Conservation (phyloP, 306 rosid genomes). For the Lathyrus sativus region DNA sequence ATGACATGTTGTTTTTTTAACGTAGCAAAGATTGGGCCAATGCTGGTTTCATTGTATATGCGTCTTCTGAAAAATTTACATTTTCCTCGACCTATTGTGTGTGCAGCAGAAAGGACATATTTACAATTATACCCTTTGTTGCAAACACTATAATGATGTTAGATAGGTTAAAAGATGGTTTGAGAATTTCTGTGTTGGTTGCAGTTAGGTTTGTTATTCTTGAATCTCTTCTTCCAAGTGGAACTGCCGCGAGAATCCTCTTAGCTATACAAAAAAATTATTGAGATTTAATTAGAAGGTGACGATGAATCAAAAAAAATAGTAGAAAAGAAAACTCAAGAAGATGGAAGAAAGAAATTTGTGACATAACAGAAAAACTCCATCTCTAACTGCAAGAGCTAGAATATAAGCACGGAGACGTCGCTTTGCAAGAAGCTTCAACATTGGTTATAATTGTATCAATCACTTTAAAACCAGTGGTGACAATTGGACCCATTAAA, state of each 20-base stretch:
- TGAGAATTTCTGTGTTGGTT: slow-evolving; percentile 63
- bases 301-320: neutral
- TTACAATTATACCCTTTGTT: slow-evolving; percentile 45
- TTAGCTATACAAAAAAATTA: slow-evolving; percentile 45
- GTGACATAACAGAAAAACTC: slow-evolving; percentile 49
- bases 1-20: slow-evolving; percentile 51
- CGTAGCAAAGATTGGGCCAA: slow-evolving; percentile 55
- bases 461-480: slow-evolving; percentile 63
- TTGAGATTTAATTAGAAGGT: neutral
- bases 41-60: slow-evolving; percentile 72
- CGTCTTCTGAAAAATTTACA: slow-evolving; percentile 59
- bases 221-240: slow-evolving; percentile 72
- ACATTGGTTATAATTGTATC: slow-evolving; percentile 66
- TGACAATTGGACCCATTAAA: too few species aligned
- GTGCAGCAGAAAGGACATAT: slow-evolving; percentile 69
- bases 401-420: slow-evolving; percentile 87
- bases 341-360: too few species aligned
- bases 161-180: slow-evolving; percentile 50
- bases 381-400: slow-evolving; percentile 77
- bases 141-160: slow-evolving; percentile 51
- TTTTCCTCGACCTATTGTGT: slow-evolving; percentile 58
- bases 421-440: slow-evolving; percentile 69
- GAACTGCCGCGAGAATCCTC: slow-evolving; percentile 76
- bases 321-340: neutral
- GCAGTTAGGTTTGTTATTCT: slow-evolving; percentile 64